Evolutionary conservation across 768 basidiomycete genomes (phyloP), one percentile per base, ranked within the genome.

Genomic region (Lactarius psammicola): DNA sequence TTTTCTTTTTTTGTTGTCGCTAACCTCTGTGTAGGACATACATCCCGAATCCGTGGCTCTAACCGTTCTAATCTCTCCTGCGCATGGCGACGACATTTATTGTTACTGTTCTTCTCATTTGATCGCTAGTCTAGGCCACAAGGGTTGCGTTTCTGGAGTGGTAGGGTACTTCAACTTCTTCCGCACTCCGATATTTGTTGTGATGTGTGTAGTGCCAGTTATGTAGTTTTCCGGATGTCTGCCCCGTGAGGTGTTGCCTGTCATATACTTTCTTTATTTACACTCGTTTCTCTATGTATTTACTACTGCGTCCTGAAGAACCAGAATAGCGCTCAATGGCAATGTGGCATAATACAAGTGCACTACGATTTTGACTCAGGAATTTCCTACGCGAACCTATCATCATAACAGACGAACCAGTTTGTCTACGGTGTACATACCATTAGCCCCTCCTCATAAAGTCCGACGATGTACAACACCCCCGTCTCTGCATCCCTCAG

Each of bases 31-130:
- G 13, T 70, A 86, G 84, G 68, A 80, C 85, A 28, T 82, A 84
- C 70, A 71, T 88, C 33, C 88, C 88, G n/a, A 85, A 79, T 74
- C 77, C 88, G 13, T 69, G 68, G 70, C 83, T 89, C 72, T 87
- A 76, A 80, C 56, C 10, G 69, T 83, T 89, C 72, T 87, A 76
- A 80, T 58, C 4, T 64, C 38, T 56, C 31, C 26, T n/a, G 9
- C 51, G 28, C 62, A 26, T 51, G 56, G 59, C 13, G 38, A 66
- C 23, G 65, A 40, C 58, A 51, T 65, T n/a, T 54, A 60, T 42
- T 54, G 20, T 28, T 15, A 38, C 18, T 65, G 55, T 61, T 56
- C 53, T 61, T 56, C 53, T 51, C 33, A 20, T 65, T 62, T 53
- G 42, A 33, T 56, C 28, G 44, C 28, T 56, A 61, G 59, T 65